Percentiles rank a stretch among this genome's conserved stretches.
Evolutionary conservation across 2,329 filamentous ascomycete genomes (phyloP).

Genomic region (Colletotrichum liriopes): DNA sequence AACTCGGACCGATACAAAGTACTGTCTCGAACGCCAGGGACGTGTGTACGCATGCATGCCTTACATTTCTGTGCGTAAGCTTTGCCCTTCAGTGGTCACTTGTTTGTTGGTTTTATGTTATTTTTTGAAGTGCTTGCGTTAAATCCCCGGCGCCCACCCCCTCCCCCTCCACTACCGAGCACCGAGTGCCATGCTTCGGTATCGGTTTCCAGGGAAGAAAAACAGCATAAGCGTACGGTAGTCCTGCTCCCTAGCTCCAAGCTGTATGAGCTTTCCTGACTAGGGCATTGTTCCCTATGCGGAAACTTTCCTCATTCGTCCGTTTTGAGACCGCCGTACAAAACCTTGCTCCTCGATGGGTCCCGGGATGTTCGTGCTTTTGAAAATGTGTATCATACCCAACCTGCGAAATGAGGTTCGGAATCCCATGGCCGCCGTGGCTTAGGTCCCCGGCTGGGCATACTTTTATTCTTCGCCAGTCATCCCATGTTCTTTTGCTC

Average conservation of each 20-base stretch:
- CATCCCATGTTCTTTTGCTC: slow-evolving; percentile 3
- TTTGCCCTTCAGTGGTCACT: background rate
- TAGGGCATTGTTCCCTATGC: slow-evolving; percentile 14
- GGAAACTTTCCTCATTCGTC: slow-evolving; percentile 34
- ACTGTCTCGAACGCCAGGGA: background rate
- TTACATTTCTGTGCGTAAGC: background rate
- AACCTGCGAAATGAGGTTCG: background rate
- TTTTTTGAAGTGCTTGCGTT: background rate
- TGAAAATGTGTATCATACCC: background rate
- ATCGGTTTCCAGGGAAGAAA: background rate
- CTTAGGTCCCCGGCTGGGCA: background rate
- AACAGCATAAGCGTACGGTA: background rate
- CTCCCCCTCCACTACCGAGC: background rate
- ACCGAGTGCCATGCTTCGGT: background rate
- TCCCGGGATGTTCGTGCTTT: slow-evolving; percentile 8
- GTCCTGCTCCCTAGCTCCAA: background rate
- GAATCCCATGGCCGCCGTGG: background rate
- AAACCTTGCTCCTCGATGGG: slow-evolving; percentile 32
- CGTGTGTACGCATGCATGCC: background rate
- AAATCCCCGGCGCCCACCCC: background rate
- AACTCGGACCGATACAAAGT: slow-evolving; percentile 21
- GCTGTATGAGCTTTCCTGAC: slow-evolving; percentile 7
- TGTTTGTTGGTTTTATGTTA: background rate
- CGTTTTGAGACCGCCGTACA: slow-evolving; percentile 4
- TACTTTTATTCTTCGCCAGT: background rate